Evolutionary conservation across 2,329 filamentous ascomycete species (phyloP), one percentile per base, ranked within the genome.

Genomic region (Pezicula rhizophila): DNA sequence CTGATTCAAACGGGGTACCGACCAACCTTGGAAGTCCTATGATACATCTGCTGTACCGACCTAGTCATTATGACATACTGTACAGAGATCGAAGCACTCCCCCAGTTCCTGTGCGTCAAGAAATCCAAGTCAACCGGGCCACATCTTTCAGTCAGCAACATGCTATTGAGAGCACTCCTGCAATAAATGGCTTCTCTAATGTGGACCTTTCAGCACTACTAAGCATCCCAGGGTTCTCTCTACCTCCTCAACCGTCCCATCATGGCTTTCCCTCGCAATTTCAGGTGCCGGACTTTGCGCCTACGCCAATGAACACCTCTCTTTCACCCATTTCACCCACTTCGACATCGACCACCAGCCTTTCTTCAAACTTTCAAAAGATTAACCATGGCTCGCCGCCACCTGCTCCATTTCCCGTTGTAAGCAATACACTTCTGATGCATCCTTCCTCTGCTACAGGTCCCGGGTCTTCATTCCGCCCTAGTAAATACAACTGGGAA

Each of bases 1-100:
- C 73, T 61, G 44, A 73, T 61, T 46, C 69, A 39, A 57, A 72
- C 59, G 43, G 60, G n/a, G 51, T 58, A 10, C 60, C 61, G 2
- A 59, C 57, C 6, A 46, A 64, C 65, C 59, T 61, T 55, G 45
- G 64, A 65, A 76, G 72, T 0, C 73, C 75, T 23, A 73, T 78
- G 28, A 78, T 84, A 33, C 73, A 80, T 57, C 70, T 77, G 52
- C 76, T 75, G 62, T 91, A 71, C 78, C 83, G 72, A 64, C 95
- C 73, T 38, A 89, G 89, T 52, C 93, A 97, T 68, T 99, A 97
- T 67, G 93, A 97, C 67, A 84, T 99, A 52, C 77, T 97, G 31
- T 99, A 99, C 73, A 84, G 81, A 64, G 72, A 76, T 48, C 53
- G 52, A 7, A 35, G 20, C 28, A 31, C 28, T 2, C 43, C 50